A percentile compares a stretch with the other conserved stretches of the same genome.
Conservation (phyloP, 805 yeast species). For the Monosporozyma yasuniensis region DNA sequence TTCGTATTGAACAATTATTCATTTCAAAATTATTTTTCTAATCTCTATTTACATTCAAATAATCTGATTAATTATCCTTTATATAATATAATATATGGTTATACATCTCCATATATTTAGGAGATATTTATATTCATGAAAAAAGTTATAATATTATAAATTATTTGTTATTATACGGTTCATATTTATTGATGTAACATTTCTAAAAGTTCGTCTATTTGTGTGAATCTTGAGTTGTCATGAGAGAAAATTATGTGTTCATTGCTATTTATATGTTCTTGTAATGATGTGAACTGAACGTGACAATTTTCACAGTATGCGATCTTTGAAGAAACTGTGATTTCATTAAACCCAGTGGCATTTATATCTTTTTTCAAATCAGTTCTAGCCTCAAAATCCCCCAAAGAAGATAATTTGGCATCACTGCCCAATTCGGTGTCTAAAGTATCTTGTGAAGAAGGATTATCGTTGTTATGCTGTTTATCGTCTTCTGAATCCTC, state of each 20-base stretch:
- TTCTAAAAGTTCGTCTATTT: conserved; percentile 45
- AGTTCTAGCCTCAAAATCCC: conserved; percentile 2
- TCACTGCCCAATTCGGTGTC: conserved; percentile 3
- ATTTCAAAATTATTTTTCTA: too few species aligned
- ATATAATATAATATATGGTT: too few species aligned
- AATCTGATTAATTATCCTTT: too few species aligned
- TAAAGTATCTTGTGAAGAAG: conserved; percentile 1
- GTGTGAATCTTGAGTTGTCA: conserved; percentile 57
- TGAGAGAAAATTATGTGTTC: conserved; percentile 68
- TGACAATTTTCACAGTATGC: conserved; percentile 93
- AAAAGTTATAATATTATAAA: background rate
- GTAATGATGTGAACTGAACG: conserved; percentile 66
- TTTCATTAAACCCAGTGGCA: background rate
- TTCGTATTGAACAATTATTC: too few species aligned
- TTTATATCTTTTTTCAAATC: background rate
- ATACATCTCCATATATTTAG: too few species aligned
- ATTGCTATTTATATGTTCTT: conserved; percentile 56
- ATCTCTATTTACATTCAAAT: too few species aligned
- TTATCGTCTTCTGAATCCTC: background rate
- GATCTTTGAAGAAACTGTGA: too few species aligned
- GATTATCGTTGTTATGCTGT: background rate
- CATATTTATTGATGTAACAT: conserved; percentile 35
- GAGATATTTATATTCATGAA: too few species aligned
- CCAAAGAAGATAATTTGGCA: conserved; percentile 1
- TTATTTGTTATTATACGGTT: background rate